Evolutionary conservation across 129 eudicot species (phyloP).

Genomic region (Flaveria trinervia): DNA sequence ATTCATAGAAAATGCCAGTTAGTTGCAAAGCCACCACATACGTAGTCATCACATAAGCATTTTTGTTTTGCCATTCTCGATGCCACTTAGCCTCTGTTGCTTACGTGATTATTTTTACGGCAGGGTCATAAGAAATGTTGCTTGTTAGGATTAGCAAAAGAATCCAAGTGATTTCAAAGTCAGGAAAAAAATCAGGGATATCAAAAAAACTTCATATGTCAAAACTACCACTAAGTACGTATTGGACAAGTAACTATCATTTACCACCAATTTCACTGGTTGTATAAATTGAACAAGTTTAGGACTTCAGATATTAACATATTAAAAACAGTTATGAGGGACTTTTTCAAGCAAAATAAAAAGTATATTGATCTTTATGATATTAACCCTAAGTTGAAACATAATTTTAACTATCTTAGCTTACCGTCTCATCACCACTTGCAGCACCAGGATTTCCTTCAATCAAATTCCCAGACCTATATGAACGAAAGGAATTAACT

Average conservation of each 20-base stretch:
- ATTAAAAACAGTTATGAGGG: neutral
- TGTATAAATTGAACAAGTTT: neutral
- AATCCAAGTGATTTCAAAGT: neutral
- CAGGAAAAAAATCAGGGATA: neutral
- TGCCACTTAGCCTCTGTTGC: neutral
- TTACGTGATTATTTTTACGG: neutral
- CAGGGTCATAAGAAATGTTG: neutral
- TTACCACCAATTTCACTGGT: neutral
- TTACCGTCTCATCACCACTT: constrained; percentile 97
- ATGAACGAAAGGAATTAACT: constrained; percentile 13
- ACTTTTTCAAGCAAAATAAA: neutral
- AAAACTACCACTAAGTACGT: neutral
- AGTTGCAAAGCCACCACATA: neutral
- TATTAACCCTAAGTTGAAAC: neutral
- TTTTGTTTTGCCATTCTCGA: neutral
- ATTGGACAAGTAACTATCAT: neutral
- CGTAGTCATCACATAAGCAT: neutral
- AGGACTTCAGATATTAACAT: neutral
- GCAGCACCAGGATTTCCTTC: constrained; percentile 88
- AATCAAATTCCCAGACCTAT: constrained; percentile 83
- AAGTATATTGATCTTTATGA: neutral
- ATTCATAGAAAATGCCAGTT: neutral
- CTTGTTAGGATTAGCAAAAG: constrained; percentile 6
- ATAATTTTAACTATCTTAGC: constrained; percentile 27
- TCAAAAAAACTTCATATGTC: neutral